Evolutionary conservation across 2,329 filamentous ascomycete genomes (phyloP), one percentile per base, ranked within the genome.

Genomic region (Colletotrichum cuscutae): DNA sequence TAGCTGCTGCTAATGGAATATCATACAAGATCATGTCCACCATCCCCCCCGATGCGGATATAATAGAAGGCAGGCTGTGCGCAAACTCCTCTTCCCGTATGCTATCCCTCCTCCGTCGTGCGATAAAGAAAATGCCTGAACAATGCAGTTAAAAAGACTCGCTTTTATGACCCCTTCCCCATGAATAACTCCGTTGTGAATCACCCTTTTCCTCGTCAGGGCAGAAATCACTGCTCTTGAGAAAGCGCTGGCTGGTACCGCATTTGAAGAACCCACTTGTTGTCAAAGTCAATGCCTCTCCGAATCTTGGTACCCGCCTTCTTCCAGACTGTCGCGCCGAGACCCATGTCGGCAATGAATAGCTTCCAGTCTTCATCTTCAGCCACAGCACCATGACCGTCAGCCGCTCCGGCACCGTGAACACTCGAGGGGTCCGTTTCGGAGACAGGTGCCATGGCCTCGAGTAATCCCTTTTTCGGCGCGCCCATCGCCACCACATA

Each of bases 401-500:
- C 76, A 15, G 71, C 77, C 9, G 74, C 75, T 8, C 54, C 68
- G 15, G 73, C 65, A 19, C 24, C 56, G 19, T 46, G 54, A 24
- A 37, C 46, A 46, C 28, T 49, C 13, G 56, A 32, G 7, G 52
- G 65, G 22, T 71, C 71, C 1, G 71, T 73, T 3, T 85, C 88
- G 59, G 89, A 87, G 0, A 88, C 90, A 6, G 88, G 88, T 26
- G 90, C 88, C 75, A 98, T 87, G 0, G 94, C 94, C 77, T 94
- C 93, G 7, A 98, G 83, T 1, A 98, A 84, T 0, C 97, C 97
- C 3, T 91, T 91, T 79, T 98, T 95, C 0, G 97, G 96, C 2
- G 94, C 95, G 1, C 94, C 96, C 66, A 98, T 90, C 35, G 94
- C 92, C 4, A 98, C 92, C 28, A 98, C 92, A 74, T 93, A 95